Conservation (phyloP, 352 stramenopile species). For the Elongisporangium prolatum region DNA sequence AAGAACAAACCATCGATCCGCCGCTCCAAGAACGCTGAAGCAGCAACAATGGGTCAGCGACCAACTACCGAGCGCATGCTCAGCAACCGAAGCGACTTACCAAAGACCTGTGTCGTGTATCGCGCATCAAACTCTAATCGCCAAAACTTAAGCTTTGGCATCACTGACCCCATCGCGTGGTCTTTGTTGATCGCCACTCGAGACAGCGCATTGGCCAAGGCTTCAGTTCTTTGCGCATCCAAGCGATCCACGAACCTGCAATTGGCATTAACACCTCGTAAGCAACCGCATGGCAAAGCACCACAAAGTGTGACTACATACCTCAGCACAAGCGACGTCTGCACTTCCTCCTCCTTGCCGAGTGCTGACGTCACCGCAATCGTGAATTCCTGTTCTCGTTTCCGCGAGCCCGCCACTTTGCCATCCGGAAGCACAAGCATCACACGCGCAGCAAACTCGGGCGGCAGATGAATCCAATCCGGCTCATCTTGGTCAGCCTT, state of each 20-base stretch:
- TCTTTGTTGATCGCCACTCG: neutral
- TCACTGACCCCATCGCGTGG: slow-evolving; percentile 2
- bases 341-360: slow-evolving; percentile 10
- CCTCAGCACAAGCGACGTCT: slow-evolving; percentile 62
- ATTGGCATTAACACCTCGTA: neutral
- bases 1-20: slow-evolving; percentile 39
- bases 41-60: neutral
- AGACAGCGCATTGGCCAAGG: slow-evolving; percentile 5
- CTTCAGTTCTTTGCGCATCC: slow-evolving; percentile 9
- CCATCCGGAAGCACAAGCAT: slow-evolving; percentile 62
- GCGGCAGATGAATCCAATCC: slow-evolving; percentile 62
- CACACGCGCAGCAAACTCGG: slow-evolving; percentile 64
- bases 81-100: slow-evolving; percentile 18
- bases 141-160: slow-evolving; percentile 40
- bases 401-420: slow-evolving; percentile 42
- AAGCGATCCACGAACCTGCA: slow-evolving; percentile 57
- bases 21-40: slow-evolving; percentile 36
- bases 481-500: slow-evolving; percentile 35
- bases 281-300: neutral
- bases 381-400: slow-evolving; percentile 69
- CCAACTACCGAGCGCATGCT: slow-evolving; percentile 1
- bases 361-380: slow-evolving; percentile 21
- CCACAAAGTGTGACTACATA: slow-evolving; percentile 11
- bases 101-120: slow-evolving; percentile 45
- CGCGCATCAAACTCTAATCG: slow-evolving; percentile 74